Evolutionary conservation across 495 filamentous ascomycete genomes (phyloP), one percentile per base, ranked within the genome.

Genomic region (Trichoderma asperelloides): DNA sequence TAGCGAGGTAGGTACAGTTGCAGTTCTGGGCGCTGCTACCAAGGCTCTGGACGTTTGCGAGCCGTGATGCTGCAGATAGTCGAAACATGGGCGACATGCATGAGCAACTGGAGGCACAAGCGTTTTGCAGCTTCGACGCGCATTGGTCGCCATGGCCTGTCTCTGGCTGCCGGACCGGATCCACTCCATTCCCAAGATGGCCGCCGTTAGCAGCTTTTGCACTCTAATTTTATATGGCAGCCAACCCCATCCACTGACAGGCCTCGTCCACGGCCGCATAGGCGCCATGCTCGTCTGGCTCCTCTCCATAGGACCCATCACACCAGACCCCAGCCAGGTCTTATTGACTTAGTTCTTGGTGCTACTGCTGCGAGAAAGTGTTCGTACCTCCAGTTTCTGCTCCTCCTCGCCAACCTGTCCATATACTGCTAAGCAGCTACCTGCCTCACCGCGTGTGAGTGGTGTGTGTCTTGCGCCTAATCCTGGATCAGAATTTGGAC

Each of bases 171-270:
- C 55, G 55, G 55, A 28, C 55, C 55, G 55, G 2, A 28, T 60
- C 55, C 55, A 25, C 55, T 28, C 55, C 27, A 27, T 60, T 7
- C 55, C 55, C 27, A 60, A 60, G 55, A 30, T 25, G 25, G 55
- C 55, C 55, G 55, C n/a, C 43, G 43, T 27, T 60, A 60, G 55
- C 55, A 30, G 25, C 55, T 60, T 60, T 30, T 60, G 27, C 55
- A 30, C 55, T 60, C 55, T 60, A 60, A 60, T 60, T 60, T 60
- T 30, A 60, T 60, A 60, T 60, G 55, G 55, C 55, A 60, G 55
- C 55, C 55, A 60, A 60, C 55, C 55, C 55, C 55, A 27, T 60
- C 55, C 55, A 60, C 28, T 30, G 55, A 60, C 55, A 30, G 55
- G 55, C 55, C 55, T 60, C 23, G 28, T 21, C 25, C 55, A 60